Conservation (phyloP, 495 filamentous ascomycete species). For the Cudoniella acicularis region DNA sequence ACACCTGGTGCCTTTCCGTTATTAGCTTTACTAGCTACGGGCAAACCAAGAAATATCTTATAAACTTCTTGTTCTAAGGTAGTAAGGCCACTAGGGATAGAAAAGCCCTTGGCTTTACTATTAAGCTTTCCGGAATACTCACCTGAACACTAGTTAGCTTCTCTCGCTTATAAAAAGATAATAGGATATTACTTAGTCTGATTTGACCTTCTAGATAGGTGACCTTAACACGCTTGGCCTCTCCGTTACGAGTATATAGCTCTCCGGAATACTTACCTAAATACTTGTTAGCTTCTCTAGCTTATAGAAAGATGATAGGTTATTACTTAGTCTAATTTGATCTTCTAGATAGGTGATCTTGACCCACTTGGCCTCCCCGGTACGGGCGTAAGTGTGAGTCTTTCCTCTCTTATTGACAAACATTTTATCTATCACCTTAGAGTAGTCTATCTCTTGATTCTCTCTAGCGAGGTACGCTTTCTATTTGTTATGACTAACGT, state of each 20-base stretch:
- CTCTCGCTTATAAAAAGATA: not conserved
- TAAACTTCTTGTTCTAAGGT: not conserved
- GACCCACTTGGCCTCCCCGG: not conserved
- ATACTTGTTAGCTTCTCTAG: not conserved
- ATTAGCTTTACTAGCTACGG: not conserved
- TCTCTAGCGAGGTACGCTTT: not conserved
- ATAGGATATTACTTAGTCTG: constrained; percentile 4
- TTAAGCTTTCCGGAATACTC: constrained; percentile 6
- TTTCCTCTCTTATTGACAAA: constrained; percentile 2
- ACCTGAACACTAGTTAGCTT: not conserved
- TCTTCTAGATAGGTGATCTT: not conserved
- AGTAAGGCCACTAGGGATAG: constrained; percentile 1
- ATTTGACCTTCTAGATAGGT: not conserved
- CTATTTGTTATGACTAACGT: not conserved
- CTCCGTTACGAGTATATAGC: not conserved
- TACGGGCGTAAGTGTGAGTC: not conserved
- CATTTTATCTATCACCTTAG: not conserved
- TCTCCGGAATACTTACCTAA: constrained; percentile 5
- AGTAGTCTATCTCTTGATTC: constrained; percentile 3
- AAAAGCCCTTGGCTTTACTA: constrained; percentile 1
- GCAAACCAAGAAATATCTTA: not conserved
- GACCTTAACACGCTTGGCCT: not conserved
- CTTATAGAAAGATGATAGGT: constrained; percentile 3
- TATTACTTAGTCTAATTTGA: constrained; percentile 3
- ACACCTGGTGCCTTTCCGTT: not conserved